Conservation (phyloP, 2,329 filamentous ascomycete genomes). For the Allantophomopsis cytisporea region DNA sequence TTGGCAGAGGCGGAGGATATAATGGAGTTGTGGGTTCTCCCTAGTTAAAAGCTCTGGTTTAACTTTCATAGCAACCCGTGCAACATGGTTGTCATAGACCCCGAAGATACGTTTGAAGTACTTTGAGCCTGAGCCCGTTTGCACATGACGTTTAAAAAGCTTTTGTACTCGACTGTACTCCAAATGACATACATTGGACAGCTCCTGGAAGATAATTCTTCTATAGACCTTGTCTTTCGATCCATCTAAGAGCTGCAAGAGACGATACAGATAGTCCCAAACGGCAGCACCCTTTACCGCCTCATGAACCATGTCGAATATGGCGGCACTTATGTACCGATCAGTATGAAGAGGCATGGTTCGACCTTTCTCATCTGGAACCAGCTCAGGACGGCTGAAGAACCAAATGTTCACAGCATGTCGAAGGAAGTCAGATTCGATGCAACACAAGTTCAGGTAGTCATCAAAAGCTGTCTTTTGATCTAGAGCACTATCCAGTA, state of each 20-base stretch:
- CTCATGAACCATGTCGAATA: constrained; percentile 24
- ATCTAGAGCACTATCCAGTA: constrained; percentile 18
- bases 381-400: constrained; percentile 14
- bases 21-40: constrained; percentile 25
- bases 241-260: constrained; percentile 19
- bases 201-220: constrained; percentile 27
- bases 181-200: constrained; percentile 28
- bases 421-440: background rate
- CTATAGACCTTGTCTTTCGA: constrained; percentile 16
- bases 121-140: constrained; percentile 20
- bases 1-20: constrained; percentile 30
- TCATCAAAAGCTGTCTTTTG: constrained; percentile 21
- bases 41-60: constrained; percentile 24
- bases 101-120: constrained; percentile 27
- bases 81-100: constrained; percentile 19
- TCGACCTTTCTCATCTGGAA: constrained; percentile 30
- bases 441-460: constrained; percentile 16
- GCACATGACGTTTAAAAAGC: constrained; percentile 25
- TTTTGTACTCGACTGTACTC: constrained; percentile 25
- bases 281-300: too few relatives aligned
- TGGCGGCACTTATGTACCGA: constrained; percentile 24
- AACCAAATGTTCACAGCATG: too few relatives aligned
- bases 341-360: constrained; percentile 23
- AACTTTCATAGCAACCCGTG: constrained; percentile 24
- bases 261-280: too few relatives aligned